Percentiles rank a stretch among this genome's conserved stretches.
These are phyloP conservation scores for Millerago galiae DNA, from an alignment of 805 yeast species.

Conservation along the genomic window DNA sequence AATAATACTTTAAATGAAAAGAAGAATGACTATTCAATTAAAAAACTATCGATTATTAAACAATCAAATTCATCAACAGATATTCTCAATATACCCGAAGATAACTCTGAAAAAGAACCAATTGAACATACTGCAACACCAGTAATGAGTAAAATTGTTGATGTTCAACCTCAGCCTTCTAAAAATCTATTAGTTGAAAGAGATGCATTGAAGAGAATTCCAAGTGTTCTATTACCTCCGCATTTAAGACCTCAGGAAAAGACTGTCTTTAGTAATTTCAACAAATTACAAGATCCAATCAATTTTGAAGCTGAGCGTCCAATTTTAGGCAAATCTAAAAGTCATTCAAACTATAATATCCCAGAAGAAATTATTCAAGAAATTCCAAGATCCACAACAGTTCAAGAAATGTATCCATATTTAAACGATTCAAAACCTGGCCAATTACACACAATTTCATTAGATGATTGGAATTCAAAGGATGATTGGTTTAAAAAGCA, in stretches of 20 bases:
- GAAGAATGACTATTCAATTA: slow-evolving; percentile 12
- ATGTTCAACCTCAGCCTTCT: slow-evolving; percentile 1
- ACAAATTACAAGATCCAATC: background rate
- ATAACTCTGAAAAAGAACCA: background rate
- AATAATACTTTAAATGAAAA: background rate
- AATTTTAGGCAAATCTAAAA: background rate
- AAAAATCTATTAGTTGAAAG: slow-evolving; percentile 16
- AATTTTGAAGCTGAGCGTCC: background rate
- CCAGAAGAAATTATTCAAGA: slow-evolving; percentile 13
- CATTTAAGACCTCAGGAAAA: slow-evolving; percentile 20
- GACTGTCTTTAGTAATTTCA: background rate
- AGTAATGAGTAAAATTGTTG: slow-evolving; percentile 6
- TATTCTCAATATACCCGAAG: slow-evolving; percentile 4
- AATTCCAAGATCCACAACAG: slow-evolving; percentile 19
- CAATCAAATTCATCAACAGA: slow-evolving; percentile 17
- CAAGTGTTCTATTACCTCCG: slow-evolving; percentile 22
- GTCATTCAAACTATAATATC: slow-evolving; percentile 6
- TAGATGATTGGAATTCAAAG: slow-evolving; percentile 18
- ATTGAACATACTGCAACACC: slow-evolving; percentile 10
- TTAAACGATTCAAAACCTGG: background rate
- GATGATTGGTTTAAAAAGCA: slow-evolving; percentile 9
- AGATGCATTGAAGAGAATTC: slow-evolving; percentile 23
- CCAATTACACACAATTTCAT: slow-evolving; percentile 17
- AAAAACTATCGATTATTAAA: slow-evolving; percentile 19
- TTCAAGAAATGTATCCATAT: slow-evolving; percentile 13